phyloP scores from a whole-genome alignment of 2,329 filamentous ascomycete species.

The Fusarium succisae region DNA sequence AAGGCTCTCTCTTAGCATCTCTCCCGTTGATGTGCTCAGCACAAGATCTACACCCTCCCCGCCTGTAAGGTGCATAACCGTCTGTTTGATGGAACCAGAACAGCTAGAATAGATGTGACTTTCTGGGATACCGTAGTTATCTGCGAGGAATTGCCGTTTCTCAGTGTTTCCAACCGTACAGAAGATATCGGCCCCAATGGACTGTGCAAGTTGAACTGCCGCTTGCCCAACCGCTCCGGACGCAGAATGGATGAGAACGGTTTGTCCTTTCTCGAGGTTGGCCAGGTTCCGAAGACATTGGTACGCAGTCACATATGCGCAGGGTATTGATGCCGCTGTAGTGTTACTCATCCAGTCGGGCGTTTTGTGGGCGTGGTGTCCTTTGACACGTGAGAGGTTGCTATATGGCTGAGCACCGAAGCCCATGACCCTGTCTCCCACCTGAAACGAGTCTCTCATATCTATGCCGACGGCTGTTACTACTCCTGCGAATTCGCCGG shows the following conservation, averaged over 20 bases:
- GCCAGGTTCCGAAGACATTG: not conserved
- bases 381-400: not conserved
- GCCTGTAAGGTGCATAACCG: not conserved
- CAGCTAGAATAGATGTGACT: not conserved
- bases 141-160: not conserved
- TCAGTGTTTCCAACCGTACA: not conserved
- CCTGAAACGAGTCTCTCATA: not conserved
- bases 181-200: not conserved
- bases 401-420: conserved; percentile 5
- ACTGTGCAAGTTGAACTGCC: not conserved
- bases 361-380: not conserved
- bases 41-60: not conserved
- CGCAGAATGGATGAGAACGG: conserved; percentile 2
- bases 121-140: not conserved
- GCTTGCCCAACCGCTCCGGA: conserved; percentile 1
- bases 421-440: conserved; percentile 4
- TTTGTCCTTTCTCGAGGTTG: not conserved
- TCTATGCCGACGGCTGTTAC: not conserved
- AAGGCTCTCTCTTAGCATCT: conserved; percentile 2
- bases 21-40: not conserved
- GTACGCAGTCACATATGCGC: not conserved
- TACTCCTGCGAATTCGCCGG: not conserved
- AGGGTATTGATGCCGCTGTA: not conserved
- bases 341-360: not conserved
- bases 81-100: not conserved